These are phyloP conservation scores for Ascoidea tarda DNA, from an alignment of 805 yeast species.

Conservation along the genomic window DNA sequence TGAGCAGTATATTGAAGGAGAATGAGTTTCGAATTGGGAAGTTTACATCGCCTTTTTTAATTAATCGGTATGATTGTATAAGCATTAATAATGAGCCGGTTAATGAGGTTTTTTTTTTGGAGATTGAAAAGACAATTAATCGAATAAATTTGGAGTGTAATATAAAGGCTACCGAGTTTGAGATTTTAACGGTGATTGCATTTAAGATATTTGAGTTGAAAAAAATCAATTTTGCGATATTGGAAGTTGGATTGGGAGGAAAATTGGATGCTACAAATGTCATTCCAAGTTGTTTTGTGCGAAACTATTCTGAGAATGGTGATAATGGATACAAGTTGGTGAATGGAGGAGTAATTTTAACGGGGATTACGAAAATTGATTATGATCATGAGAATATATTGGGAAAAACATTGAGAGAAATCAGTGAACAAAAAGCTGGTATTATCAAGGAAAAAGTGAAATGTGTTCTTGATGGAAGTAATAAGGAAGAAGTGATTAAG, in stretches of 20 bases:
- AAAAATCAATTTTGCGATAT: slow-evolving; percentile 56
- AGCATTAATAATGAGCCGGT: slow-evolving; percentile 49
- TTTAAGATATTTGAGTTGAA: slow-evolving; percentile 52
- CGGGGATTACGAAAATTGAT: slow-evolving; percentile 77
- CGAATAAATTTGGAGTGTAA: slow-evolving; percentile 21
- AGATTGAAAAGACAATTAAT: slow-evolving; percentile 24
- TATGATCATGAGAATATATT: slow-evolving; percentile 71
- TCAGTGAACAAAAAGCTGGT: slow-evolving; percentile 79
- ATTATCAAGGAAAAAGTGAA: slow-evolving; percentile 52
- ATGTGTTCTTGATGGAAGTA: slow-evolving; percentile 61
- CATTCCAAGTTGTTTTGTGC: slow-evolving; percentile 17
- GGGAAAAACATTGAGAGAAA: slow-evolving; percentile 50
- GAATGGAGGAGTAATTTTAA: slow-evolving; percentile 31
- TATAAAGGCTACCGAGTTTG: slow-evolving; percentile 79
- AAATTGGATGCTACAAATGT: slow-evolving; percentile 81
- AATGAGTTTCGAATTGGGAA: slow-evolving; percentile 40
- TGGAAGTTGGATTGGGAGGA: slow-evolving; percentile 97
- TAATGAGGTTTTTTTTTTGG: slow-evolving; percentile 26
- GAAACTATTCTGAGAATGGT: slow-evolving; percentile 3
- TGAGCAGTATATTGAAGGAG: slow-evolving; percentile 31
- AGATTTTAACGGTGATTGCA: slow-evolving; percentile 74
- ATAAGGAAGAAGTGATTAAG: slow-evolving; percentile 33
- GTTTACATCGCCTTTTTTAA: slow-evolving; percentile 81
- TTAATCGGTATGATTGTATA: slow-evolving; percentile 64
- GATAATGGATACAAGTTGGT: slow-evolving; percentile 2